Conservation (phyloP, 441 rosid species). For the Aquilaria agallochum region DNA sequence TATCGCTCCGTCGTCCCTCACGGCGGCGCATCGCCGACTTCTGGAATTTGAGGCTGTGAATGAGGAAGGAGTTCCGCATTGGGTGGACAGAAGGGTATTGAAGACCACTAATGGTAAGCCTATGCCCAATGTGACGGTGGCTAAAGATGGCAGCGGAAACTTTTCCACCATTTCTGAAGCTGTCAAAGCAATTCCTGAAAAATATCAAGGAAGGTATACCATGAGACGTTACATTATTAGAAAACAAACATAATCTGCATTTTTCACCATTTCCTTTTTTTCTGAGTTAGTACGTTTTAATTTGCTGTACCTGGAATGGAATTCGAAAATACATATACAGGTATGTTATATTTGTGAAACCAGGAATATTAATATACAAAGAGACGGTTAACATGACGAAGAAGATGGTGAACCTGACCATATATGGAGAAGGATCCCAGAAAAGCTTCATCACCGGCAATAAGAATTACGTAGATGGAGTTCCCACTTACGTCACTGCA, state of each 20-base stretch:
- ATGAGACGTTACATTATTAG: no score
- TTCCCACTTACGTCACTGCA: slow-evolving; percentile 56
- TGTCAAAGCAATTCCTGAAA: slow-evolving; percentile 49
- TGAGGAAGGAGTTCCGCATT: slow-evolving; percentile 23
- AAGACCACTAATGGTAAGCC: slow-evolving; percentile 22
- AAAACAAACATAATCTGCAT: no score
- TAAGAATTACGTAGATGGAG: slow-evolving; percentile 47
- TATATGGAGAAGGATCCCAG: slow-evolving; percentile 83
- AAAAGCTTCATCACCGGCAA: slow-evolving; percentile 56
- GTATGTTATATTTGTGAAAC: slow-evolving; percentile 60
- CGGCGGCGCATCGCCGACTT: no score
- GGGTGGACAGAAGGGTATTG: slow-evolving; percentile 49
- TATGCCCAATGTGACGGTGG: slow-evolving; percentile 48
- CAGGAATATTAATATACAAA: slow-evolving; percentile 44
- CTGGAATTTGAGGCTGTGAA: no score
- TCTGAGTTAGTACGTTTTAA: no score
- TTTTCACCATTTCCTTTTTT: no score
- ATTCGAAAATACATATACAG: slow-evolving; percentile 20
- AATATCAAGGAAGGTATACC: slow-evolving; percentile 36
- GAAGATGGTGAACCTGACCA: slow-evolving; percentile 50
- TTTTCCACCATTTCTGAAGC: slow-evolving; percentile 63
- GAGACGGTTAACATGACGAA: slow-evolving; percentile 50
- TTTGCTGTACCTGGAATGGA: no score
- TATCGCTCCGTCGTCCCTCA: no score
- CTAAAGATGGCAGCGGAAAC: slow-evolving; percentile 75